These are phyloP conservation scores for Anisodus acutangulus DNA, from an alignment of 257 asterid genomes.

Conservation along the genomic window DNA sequence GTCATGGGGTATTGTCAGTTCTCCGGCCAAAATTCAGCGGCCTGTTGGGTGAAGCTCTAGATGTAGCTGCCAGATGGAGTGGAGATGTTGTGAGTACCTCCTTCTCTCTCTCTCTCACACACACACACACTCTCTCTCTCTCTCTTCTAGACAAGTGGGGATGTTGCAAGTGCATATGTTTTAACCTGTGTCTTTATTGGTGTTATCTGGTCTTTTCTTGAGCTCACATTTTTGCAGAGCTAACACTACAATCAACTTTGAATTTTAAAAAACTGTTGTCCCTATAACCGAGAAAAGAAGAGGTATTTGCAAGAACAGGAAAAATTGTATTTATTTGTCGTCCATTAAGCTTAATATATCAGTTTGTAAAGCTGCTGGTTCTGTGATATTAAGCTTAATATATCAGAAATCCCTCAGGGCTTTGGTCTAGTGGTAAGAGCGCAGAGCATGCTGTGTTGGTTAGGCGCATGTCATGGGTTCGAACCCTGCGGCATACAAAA, in stretches of 20 bases:
- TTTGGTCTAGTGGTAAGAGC: too few species aligned
- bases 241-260: conserved; percentile 1
- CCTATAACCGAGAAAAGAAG: neutral
- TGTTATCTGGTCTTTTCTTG: conserved; percentile 7
- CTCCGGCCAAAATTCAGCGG: conserved; percentile 98
- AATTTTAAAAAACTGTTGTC: neutral
- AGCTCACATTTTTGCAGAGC: neutral
- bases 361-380: neutral
- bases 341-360: neutral
- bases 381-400: neutral
- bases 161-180: conserved; percentile 7
- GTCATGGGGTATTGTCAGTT: conserved; percentile 92
- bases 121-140: conserved; percentile 30
- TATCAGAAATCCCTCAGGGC: too few species aligned
- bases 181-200: conserved; percentile 8
- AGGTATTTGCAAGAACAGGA: conserved; percentile 14
- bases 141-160: conserved; percentile 10
- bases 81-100: conserved; percentile 92
- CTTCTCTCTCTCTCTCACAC: conserved; percentile 22
- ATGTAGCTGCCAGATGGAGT: conserved; percentile 99
- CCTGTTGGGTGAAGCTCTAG: conserved; percentile 95
- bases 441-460: too few species aligned
- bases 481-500: too few species aligned
- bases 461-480: too few species aligned
- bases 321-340: neutral